Evolutionary conservation across 2,329 filamentous ascomycete species (phyloP).

Genomic region (Didymella sp.): DNA sequence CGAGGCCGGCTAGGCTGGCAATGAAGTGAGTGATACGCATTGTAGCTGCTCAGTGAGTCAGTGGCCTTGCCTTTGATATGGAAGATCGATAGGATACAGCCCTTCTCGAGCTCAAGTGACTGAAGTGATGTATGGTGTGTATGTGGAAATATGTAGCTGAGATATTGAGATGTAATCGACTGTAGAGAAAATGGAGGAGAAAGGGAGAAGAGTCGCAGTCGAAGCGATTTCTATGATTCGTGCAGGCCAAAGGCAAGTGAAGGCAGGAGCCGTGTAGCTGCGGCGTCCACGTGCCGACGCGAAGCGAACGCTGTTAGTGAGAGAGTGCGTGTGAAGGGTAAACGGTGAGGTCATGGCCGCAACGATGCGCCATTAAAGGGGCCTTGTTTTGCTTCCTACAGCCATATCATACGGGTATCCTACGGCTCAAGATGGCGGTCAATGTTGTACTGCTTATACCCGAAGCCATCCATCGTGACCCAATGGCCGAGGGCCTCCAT

Average conservation of each 20-base stretch:
- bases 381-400: background rate
- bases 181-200: background rate
- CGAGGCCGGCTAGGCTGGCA: background rate
- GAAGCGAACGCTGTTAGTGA: background rate
- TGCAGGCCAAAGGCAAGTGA: background rate
- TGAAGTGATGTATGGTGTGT: background rate
- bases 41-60: background rate
- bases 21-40: constrained; percentile 3
- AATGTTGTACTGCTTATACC: constrained; percentile 46
- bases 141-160: background rate
- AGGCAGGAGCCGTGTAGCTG: background rate
- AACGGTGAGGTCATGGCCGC: too few species aligned
- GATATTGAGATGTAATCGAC: background rate
- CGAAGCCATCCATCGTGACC: constrained; percentile 47
- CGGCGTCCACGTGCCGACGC: background rate
- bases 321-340: too few species aligned
- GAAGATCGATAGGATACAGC: background rate
- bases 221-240: background rate
- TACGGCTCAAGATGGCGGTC: constrained; percentile 42
- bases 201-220: background rate
- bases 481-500: constrained; percentile 62
- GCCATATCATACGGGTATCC: background rate
- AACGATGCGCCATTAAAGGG: background rate
- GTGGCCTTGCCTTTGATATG: background rate
- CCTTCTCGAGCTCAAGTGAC: too few species aligned